These are phyloP conservation scores for Umbelopsis sp. DNA, from an alignment of 192 early-diverging fungal species.

Conservation along the genomic window DNA sequence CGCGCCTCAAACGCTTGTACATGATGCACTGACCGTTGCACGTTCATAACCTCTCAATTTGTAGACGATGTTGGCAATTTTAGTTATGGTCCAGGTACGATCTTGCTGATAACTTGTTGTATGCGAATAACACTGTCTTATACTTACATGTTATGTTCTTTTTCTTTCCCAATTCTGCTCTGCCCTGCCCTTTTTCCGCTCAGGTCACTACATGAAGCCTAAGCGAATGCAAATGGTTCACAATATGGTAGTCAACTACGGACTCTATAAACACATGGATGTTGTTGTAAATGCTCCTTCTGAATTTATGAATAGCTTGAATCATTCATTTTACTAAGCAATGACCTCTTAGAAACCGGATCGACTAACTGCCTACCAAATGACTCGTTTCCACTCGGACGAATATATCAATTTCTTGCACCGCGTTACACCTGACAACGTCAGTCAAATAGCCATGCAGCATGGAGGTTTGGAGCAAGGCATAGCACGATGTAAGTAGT, in stretches of 20 bases:
- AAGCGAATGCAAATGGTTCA: slow-evolving; percentile 93
- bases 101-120: not conserved
- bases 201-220: slow-evolving; percentile 99
- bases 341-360: slow-evolving; percentile 60
- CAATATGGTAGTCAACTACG: slow-evolving; percentile 90
- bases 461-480: slow-evolving; percentile 57
- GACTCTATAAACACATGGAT: slow-evolving; percentile 90
- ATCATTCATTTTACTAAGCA: slow-evolving; percentile 1
- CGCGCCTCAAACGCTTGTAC: not conserved
- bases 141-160: not conserved
- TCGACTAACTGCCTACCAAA: slow-evolving; percentile 83
- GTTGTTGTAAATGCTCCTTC: slow-evolving; percentile 54
- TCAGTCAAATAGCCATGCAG: slow-evolving; percentile 58
- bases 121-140: not conserved
- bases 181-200: not conserved
- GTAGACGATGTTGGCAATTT: slow-evolving; percentile 77
- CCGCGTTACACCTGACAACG: slow-evolving; percentile 73
- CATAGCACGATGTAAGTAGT: slow-evolving; percentile 52
- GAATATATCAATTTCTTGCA: slow-evolving; percentile 92
- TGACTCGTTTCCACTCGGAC: slow-evolving; percentile 92
- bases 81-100: slow-evolving; percentile 71
- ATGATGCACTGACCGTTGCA: not conserved
- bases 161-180: not conserved
- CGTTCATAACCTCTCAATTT: not conserved
- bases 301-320: not conserved